Evolutionary conservation across 495 filamentous ascomycete genomes (phyloP).

Genomic region (Talaromyces proteolyticus): DNA sequence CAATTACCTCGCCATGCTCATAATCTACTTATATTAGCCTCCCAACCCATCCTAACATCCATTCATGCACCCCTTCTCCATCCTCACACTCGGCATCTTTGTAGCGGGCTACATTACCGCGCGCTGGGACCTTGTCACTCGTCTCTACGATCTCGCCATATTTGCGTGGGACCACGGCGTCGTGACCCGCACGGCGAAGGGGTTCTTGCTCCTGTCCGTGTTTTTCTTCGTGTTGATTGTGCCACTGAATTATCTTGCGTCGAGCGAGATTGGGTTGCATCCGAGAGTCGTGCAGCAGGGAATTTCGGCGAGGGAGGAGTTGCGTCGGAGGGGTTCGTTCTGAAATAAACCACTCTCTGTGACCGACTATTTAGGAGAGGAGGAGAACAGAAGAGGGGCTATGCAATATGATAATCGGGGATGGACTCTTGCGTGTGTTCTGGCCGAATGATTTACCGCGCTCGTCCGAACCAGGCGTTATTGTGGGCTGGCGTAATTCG

Average conservation of each 20-base stretch:
- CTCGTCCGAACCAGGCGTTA: slow-evolving; percentile 67
- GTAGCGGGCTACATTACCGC: slow-evolving; percentile 98
- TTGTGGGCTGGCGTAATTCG: slow-evolving; percentile 95
- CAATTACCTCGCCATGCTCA: too few species aligned
- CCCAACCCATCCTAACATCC: not conserved
- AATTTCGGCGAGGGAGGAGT: slow-evolving; percentile 92
- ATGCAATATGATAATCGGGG: slow-evolving; percentile 68
- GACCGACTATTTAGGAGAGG: too few species aligned
- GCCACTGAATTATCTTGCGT: slow-evolving; percentile 66
- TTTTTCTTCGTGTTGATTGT: slow-evolving; percentile 73
- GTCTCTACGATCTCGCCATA: slow-evolving; percentile 89
- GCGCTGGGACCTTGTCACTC: slow-evolving; percentile 94
- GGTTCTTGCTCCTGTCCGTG: slow-evolving; percentile 66
- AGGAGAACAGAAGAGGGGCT: slow-evolving; percentile 2
- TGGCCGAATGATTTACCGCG: slow-evolving; percentile 87
- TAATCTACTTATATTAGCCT: not conserved
- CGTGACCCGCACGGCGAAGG: slow-evolving; percentile 71
- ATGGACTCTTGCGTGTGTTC: slow-evolving; percentile 95
- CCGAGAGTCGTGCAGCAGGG: slow-evolving; percentile 74
- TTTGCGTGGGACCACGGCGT: slow-evolving; percentile 99
- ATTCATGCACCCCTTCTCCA: slow-evolving; percentile 96
- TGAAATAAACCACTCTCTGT: slow-evolving; percentile 35
- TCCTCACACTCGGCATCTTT: slow-evolving; percentile 93
- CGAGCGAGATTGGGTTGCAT: slow-evolving; percentile 67
- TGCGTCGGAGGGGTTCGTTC: slow-evolving; percentile 91